Conservation (phyloP, 805 yeast species). For the Kodamaea kaohsiungensis region DNA sequence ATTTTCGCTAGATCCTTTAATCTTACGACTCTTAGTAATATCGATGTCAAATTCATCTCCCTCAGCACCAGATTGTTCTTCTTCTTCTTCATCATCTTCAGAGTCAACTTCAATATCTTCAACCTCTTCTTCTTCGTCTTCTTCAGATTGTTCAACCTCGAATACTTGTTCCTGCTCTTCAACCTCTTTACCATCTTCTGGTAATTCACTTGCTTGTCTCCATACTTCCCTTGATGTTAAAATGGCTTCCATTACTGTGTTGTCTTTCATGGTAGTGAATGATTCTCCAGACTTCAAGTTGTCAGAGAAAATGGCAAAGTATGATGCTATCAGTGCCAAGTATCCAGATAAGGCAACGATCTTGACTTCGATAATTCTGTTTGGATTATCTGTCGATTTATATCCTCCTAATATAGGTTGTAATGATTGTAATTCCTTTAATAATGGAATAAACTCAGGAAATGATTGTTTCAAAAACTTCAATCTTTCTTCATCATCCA, state of each 20-base stretch:
- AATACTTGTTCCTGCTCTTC: constrained; percentile 21
- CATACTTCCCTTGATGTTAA: constrained; percentile 82
- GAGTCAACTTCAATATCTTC: constrained; percentile 22
- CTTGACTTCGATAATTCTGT: constrained; percentile 46
- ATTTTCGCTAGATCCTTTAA: constrained; percentile 35
- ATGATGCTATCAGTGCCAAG: constrained; percentile 73
- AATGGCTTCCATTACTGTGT: constrained; percentile 85
- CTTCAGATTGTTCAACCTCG: constrained; percentile 20
- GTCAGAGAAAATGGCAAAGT: constrained; percentile 71
- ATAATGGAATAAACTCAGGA: constrained; percentile 83
- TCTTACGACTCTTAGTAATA: constrained; percentile 47
- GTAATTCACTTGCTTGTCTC: constrained; percentile 73
- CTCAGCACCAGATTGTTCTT: constrained; percentile 19
- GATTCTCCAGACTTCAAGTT: constrained; percentile 54
- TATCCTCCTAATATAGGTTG: constrained; percentile 35
- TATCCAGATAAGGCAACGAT: constrained; percentile 74
- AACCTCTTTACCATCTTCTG: constrained; percentile 23
- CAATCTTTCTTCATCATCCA: constrained; percentile 56
- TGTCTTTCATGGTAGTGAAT: constrained; percentile 69
- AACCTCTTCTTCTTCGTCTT: constrained; percentile 20
- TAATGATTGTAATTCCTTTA: constrained; percentile 56
- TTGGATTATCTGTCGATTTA: constrained; percentile 26
- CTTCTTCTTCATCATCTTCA: constrained; percentile 17
- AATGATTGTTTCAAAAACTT: constrained; percentile 59
- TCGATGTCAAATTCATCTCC: constrained; percentile 49